Conservation (phyloP, 202 grass and related monocot genomes). For the Schoenoplectus triqueter region DNA sequence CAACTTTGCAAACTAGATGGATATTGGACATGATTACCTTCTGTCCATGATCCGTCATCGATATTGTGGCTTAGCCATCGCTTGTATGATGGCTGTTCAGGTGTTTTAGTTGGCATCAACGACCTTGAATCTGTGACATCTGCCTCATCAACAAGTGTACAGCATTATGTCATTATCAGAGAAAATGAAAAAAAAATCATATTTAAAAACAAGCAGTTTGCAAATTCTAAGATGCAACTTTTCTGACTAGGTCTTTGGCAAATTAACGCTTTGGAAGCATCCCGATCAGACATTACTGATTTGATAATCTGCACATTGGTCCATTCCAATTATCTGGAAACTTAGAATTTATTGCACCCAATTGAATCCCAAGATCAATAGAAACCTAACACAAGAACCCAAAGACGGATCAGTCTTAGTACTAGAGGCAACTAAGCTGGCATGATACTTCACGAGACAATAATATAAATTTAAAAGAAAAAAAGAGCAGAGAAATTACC, state of each 20-base stretch:
- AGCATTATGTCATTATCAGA: not conserved
- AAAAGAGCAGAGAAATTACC: conserved; percentile 16
- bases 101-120: not conserved
- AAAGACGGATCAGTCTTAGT: conserved; percentile 19
- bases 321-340: not conserved
- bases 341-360: not conserved
- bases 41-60: conserved; percentile 8
- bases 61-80: conserved; percentile 36
- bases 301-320: not conserved
- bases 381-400: not conserved
- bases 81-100: conserved; percentile 28
- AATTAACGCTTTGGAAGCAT: not conserved
- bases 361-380: not conserved
- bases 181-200: not conserved
- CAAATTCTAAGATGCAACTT: not conserved
- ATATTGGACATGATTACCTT: conserved; percentile 5
- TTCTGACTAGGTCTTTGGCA: not conserved
- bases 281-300: not conserved
- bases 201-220: not conserved
- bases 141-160: conserved; percentile 14
- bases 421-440: not conserved
- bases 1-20: conserved; percentile 20
- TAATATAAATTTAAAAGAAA: not conserved
- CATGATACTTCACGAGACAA: not conserved
- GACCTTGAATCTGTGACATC: conserved; percentile 14